Evolutionary conservation across 345 rosid genomes (phyloP).

Genomic region (Zanthoxylum bungeanum): DNA sequence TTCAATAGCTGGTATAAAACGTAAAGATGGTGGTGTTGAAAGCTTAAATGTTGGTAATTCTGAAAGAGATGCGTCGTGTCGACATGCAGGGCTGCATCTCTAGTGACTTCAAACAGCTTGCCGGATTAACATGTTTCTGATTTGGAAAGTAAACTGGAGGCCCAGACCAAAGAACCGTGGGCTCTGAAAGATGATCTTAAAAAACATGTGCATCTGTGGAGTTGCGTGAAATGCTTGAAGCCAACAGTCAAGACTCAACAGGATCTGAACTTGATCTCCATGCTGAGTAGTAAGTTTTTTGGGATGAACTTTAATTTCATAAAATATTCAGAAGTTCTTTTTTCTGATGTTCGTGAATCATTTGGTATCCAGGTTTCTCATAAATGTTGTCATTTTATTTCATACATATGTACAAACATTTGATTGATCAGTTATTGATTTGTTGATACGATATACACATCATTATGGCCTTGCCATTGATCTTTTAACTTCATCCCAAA

Average conservation of each 20-base stretch:
- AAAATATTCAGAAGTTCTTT: not conserved
- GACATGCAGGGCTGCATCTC: conserved; percentile 29
- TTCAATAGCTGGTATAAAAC: conserved; percentile 55
- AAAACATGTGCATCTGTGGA: conserved; percentile 68
- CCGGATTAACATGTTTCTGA: conserved; percentile 27
- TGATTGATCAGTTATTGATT: not conserved
- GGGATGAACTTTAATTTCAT: not conserved
- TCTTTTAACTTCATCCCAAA: not conserved
- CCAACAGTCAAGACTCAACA: conserved; percentile 67
- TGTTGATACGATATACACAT: not conserved
- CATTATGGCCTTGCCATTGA: not conserved
- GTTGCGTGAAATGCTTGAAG: conserved; percentile 79
- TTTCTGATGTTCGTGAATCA: not conserved
- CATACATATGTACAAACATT: no score
- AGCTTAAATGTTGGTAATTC: conserved; percentile 56
- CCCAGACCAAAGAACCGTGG: conserved; percentile 82
- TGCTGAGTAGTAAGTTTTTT: conserved; percentile 65
- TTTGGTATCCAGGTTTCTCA: not conserved
- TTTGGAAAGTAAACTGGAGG: conserved; percentile 58
- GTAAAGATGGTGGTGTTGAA: conserved; percentile 47
- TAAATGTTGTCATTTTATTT: not conserved
- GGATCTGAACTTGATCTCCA: conserved; percentile 91
- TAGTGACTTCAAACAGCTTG: conserved; percentile 14
- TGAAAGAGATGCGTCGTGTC: conserved; percentile 44
- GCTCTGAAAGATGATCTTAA: conserved; percentile 79